These are phyloP conservation scores for Sphagnum magellanicum DNA, from an alignment of 228 moss, liverwort and hornwort genomes.

Conservation along the genomic window DNA sequence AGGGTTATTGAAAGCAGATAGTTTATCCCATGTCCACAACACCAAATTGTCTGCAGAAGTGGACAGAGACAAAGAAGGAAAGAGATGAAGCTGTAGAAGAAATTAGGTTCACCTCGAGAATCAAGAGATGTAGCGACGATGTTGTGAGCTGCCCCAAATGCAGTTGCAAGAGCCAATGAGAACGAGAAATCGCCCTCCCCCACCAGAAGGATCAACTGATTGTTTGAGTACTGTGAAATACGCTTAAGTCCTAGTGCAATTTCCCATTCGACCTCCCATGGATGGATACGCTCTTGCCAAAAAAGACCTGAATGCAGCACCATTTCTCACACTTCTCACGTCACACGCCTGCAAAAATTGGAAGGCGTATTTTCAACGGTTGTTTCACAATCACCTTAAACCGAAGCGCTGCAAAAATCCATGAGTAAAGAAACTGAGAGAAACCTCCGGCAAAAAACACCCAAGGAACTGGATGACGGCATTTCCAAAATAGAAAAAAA, in stretches of 20 bases:
- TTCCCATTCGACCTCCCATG: too few relatives aligned
- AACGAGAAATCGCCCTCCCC: constrained; percentile 48
- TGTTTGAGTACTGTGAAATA: constrained; percentile 18
- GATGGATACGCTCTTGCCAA: too few relatives aligned
- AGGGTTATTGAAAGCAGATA: not conserved
- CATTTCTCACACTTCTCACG: too few relatives aligned
- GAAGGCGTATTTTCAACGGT: too few relatives aligned
- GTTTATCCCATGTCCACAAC: not conserved
- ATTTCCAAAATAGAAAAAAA: too few relatives aligned
- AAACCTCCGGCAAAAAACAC: too few relatives aligned
- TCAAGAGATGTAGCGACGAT: constrained; percentile 23
- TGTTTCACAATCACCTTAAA: too few relatives aligned
- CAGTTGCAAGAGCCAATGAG: constrained; percentile 14
- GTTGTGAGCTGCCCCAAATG: constrained; percentile 7
- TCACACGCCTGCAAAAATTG: too few relatives aligned
- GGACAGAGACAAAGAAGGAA: not conserved
- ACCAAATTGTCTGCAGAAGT: not conserved
- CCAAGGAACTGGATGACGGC: too few relatives aligned
- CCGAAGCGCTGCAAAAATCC: too few relatives aligned
- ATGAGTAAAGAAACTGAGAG: too few relatives aligned
- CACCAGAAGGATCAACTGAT: constrained; percentile 19
- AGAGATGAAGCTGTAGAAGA: not conserved
- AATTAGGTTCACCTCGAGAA: constrained; percentile 6
- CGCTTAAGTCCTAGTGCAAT: not conserved
- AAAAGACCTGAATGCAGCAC: too few relatives aligned